Base-by-base conservation (phyloP, 2,329 filamentous ascomycete species). In the Claviceps capensis region DNA sequence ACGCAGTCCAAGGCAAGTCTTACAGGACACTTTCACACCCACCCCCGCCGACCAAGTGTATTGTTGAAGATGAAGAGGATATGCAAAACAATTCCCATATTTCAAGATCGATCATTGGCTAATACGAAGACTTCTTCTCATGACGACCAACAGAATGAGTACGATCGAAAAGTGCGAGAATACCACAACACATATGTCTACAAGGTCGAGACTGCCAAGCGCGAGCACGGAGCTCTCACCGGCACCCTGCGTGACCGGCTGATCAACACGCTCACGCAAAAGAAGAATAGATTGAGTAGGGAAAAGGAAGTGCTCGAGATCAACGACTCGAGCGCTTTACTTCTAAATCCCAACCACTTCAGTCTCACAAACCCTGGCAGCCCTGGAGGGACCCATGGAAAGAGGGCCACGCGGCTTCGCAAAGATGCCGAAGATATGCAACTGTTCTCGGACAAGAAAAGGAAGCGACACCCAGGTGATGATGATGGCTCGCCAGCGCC, bases 1-100 rank as follows among this genome's bases (percentile, higher is more conserved):
- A 83, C 86, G 6, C 79, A 84, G 62, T 79, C 95, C 58, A 85
- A 86, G 76, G 93, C 95, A 74, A 63, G 80, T 67, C 17, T 19
- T 14, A 43, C 16, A 23, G 19, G n/a, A 44, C 7, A 43, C 6
- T 34, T 34, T 34, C 11, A 34, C 4, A 34, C 9, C 30, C 30
- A 11, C 30, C 9, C 30, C 30, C 30, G 9, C 9, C 30, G 30
- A 34, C 3, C 0, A 34, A 34, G 30, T 34, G 9, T 34, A 34
- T 34, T 34, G 9, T 34, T 34, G 9, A 34, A 34, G 9, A 34
- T 4, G 30, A 9, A 34, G 30, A 34, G 30, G 3, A 34, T 34
- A 34, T 34, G 30, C 30, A 11, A 34, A 34, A 34, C 30, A 34
- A 34, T 34, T 34, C 4, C 30, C 30, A 4, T 11, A 34, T 4